Evolutionary conservation across 495 filamentous ascomycete species (phyloP), one percentile per base, ranked within the genome.

Genomic region (Cercophora sp.): DNA sequence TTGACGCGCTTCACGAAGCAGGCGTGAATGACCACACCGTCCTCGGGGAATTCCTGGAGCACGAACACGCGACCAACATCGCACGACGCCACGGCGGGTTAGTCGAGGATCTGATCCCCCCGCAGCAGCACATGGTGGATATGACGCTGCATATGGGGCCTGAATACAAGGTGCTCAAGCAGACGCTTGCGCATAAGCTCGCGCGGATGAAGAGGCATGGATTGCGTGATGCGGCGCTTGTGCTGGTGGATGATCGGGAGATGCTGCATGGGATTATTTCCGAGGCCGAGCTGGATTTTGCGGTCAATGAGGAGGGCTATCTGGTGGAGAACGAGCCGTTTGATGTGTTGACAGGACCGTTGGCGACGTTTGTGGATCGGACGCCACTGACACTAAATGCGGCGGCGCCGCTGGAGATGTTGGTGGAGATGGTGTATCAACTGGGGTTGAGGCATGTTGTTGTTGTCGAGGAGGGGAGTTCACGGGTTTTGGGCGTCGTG

Each of bases 401-500:
- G 1, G 71, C 72, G 37, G 76, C 79, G 40, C 79, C 79, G 29
- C 65, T 83, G 61, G 79, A 83, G 64, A 80, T 79, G 65, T 70
- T 71, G 10, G 74, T 80, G 22, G 78, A 82, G 69, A 76, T 81
- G 73, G 80, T 83, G 70, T 75, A 72, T 11, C 79, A 77, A 59
- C 56, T 83, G 36, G 79, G 79, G 0, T 47, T 83, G 55, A 60
- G 78, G 52, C 64, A 81, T 67, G 45, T 81, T 13, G 75, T 75
- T 53, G 66, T 83, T 19, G 69, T 72, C 29, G 75, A 76, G 53
- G 73, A 78, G 56, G 71, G 71, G 11, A 64, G 56, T 1, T 61
- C 67, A 8, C 58, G 55, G 35, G 61, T 76, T 43, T 59, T 70
- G 16, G 71, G 71, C 3, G 71, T 73, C 8, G 65, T 73, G 40